Percentiles rank a stretch among this genome's conserved stretches.
These are phyloP conservation scores for Cryptococcus floricola DNA, from an alignment of 1,284 basidiomycete genomes.

Conservation along the genomic window DNA sequence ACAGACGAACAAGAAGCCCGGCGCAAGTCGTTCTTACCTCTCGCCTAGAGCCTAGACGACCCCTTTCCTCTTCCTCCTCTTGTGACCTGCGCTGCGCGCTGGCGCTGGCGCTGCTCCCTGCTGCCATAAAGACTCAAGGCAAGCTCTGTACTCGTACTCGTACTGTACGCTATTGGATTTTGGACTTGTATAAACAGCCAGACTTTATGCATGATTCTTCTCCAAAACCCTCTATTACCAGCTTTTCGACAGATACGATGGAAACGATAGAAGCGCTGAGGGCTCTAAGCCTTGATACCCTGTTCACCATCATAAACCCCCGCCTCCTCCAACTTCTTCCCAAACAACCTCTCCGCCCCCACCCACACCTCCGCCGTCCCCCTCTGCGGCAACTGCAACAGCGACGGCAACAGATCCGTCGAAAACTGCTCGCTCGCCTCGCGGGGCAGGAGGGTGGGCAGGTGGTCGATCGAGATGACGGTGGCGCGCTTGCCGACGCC, in stretches of 20 bases:
- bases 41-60: conserved; percentile 13
- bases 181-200: too few relatives aligned
- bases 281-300: conserved; percentile 33
- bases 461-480: conserved; percentile 95
- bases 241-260: too few relatives aligned
- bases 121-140: too few relatives aligned
- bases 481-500: conserved; percentile 56
- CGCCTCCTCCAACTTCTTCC: conserved; percentile 63
- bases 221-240: too few relatives aligned
- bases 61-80: too few relatives aligned
- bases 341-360: conserved; percentile 83
- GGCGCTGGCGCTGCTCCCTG: too few relatives aligned
- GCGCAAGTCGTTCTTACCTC: conserved; percentile 26
- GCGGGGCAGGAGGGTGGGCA: conserved; percentile 90
- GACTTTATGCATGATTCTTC: too few relatives aligned
- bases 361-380: conserved; percentile 74
- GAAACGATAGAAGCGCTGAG: not conserved
- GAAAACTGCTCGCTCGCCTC: conserved; percentile 98
- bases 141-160: too few relatives aligned
- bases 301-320: conserved; percentile 40
- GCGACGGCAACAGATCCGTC: conserved; percentile 77
- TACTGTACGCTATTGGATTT: too few relatives aligned
- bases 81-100: too few relatives aligned
- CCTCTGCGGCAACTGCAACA: conserved; percentile 71
- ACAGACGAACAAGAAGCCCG: conserved; percentile 21